Evolutionary conservation across 495 filamentous ascomycete species (phyloP).

Genomic region (Viridothelium virens): DNA sequence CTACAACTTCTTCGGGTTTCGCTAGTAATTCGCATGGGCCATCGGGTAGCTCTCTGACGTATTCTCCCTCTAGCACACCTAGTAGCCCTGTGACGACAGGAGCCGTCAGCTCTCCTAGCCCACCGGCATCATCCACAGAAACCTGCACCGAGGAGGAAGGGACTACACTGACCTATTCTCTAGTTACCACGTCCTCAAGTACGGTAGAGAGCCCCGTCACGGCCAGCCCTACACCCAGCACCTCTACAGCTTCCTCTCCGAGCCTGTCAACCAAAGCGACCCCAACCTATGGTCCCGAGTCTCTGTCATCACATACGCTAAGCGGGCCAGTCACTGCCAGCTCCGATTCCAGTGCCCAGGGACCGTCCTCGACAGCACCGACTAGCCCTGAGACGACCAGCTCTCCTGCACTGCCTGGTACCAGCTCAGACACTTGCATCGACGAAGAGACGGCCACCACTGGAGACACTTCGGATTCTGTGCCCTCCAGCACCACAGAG

Average conservation of each 20-base stretch:
- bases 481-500: background rate
- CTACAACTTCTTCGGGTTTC: background rate
- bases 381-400: background rate
- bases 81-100: background rate
- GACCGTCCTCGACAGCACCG: background rate
- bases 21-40: background rate
- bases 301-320: background rate
- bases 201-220: background rate
- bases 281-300: background rate
- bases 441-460: background rate
- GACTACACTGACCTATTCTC: background rate
- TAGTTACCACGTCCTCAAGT: background rate
- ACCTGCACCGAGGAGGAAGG: background rate
- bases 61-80: background rate
- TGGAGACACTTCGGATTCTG: background rate
- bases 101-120: background rate
- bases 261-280: background rate
- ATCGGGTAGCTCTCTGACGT: background rate
- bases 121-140: background rate
- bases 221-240: background rate
- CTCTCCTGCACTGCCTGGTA: background rate
- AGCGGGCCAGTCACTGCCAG: background rate
- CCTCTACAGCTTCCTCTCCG: background rate
- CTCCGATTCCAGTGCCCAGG: background rate
- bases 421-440: background rate